phyloP scores from a whole-genome alignment of 352 stramenopile genomes.

The Phytophthora citrophthora region DNA sequence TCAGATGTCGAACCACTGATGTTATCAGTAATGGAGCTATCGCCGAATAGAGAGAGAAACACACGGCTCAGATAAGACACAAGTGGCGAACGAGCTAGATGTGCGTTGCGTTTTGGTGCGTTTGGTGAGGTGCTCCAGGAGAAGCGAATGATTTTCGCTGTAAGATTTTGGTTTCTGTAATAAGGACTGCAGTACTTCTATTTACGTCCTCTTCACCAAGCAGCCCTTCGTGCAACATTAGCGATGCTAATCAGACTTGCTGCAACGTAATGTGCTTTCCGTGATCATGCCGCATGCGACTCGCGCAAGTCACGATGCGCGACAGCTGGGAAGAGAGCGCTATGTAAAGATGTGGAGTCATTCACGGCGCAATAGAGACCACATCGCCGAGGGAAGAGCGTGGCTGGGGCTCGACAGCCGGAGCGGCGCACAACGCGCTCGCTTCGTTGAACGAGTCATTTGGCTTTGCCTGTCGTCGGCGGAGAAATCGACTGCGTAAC shows the following conservation, averaged over 20 bases:
- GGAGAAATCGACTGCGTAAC: constrained; percentile 16
- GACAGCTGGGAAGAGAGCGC: constrained; percentile 29
- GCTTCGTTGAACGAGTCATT: constrained; percentile 26
- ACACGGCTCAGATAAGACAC: constrained; percentile 2
- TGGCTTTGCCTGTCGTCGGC: constrained; percentile 21
- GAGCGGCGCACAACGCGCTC: constrained; percentile 4
- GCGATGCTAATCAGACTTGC: constrained; percentile 8
- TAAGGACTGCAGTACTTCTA: constrained; percentile 16
- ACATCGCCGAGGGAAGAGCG: constrained; percentile 17
- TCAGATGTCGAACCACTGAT: constrained; percentile 35
- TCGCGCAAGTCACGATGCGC: constrained; percentile 16
- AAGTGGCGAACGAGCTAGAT: no score
- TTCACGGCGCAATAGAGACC: constrained; percentile 17
- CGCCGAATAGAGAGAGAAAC: not conserved
- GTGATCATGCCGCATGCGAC: constrained; percentile 7
- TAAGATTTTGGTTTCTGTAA: not conserved
- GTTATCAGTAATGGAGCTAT: not conserved
- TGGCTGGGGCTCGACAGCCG: constrained; percentile 16
- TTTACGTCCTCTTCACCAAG: not conserved
- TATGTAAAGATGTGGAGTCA: constrained; percentile 31
- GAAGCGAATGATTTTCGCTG: not conserved
- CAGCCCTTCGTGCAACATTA: not conserved
- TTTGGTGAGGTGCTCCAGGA: not conserved
- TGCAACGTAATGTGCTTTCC: not conserved
- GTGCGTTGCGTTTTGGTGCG: no score